Evolutionary conservation across 208 protist genomes (phyloP), one percentile per base, ranked within the genome.

Genomic region (Leishmania lainsoni): DNA sequence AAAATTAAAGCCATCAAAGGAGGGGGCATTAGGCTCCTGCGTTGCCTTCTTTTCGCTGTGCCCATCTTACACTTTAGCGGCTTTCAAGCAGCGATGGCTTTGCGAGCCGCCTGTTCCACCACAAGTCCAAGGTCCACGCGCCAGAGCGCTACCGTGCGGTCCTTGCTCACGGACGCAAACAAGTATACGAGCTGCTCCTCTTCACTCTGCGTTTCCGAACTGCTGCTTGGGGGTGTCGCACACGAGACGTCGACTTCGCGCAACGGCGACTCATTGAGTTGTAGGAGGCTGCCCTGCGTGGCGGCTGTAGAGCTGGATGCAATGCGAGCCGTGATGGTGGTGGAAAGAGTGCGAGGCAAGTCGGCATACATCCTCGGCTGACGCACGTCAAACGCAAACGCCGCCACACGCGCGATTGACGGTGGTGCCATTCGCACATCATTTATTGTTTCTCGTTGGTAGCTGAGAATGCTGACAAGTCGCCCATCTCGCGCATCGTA

Each of bases 381-480:
- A 3, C 92, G 89, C 17, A 85, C 72, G 79, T 96, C 92, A 83
- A 91, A 96, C 32, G 86, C 92, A 85, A 96, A 96, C 20, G 86
- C 82, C n/a, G 86, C 85, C 0, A 72, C 84, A 6, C 76, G 69
- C 26, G 81, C 84, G 45, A 81, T 74, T 12, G 76, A 29, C 20
- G 78, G 49, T 49, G 80, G 68, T 52, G 83, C 69, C 86, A 86
- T 78, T 56, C 80, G 76, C 42, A 95, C 84, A 42, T 89, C 87
- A 61, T 97, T 92, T 4, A 97, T 88, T 48, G 88, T 83, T 2
- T 78, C 87, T 16, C 49, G 81, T 56, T 97, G 93, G 71, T 86
- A 90, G 45, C 87, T 88, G 63, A 97, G 79, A 32, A 95, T 90
- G 16, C 88, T 87, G 51, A 96, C 76, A 29, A 94, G 81, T 32